Evolutionary conservation across 2,329 filamentous ascomycete genomes (phyloP).

Genomic region (Botryosphaeria dothidea): DNA sequence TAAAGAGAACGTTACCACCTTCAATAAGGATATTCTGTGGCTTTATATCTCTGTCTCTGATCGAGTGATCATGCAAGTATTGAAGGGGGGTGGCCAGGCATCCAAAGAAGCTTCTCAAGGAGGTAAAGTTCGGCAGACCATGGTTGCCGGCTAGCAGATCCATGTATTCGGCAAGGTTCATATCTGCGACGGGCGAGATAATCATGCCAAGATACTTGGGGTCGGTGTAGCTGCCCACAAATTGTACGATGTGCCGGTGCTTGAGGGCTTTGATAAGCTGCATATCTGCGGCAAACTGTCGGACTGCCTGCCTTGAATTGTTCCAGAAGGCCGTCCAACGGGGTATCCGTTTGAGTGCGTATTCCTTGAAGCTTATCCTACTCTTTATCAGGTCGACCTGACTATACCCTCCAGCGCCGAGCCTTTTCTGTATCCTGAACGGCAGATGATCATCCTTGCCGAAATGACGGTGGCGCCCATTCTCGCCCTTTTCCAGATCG

Average conservation of each 20-base stretch:
- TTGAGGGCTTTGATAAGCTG: conserved; percentile 30
- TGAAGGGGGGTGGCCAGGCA: conserved; percentile 34
- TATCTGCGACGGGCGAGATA: conserved; percentile 39
- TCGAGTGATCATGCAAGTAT: conserved; percentile 24
- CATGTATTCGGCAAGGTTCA: conserved; percentile 36
- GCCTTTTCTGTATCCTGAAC: conserved; percentile 24
- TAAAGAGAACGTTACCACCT: conserved; percentile 23
- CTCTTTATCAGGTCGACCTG: conserved; percentile 30
- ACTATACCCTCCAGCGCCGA: conserved; percentile 29
- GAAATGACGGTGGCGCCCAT: conserved; percentile 28
- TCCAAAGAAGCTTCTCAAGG: conserved; percentile 36
- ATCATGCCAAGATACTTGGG: conserved; percentile 31
- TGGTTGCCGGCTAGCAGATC: no score
- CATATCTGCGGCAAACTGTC: conserved; percentile 30
- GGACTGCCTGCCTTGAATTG: conserved; percentile 21
- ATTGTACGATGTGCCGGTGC: conserved; percentile 32
- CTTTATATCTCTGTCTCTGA: conserved; percentile 29
- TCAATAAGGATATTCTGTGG: conserved; percentile 27
- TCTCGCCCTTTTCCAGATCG: conserved; percentile 25
- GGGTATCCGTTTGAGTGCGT: conserved; percentile 33
- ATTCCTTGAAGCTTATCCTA: conserved; percentile 28
- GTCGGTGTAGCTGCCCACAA: conserved; percentile 37
- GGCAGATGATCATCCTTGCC: conserved; percentile 24
- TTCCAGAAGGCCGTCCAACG: conserved; percentile 24
- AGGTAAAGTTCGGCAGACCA: no score